phyloP scores from a whole-genome alignment of 2,329 filamentous ascomycete genomes.

The Alternaria sp. region DNA sequence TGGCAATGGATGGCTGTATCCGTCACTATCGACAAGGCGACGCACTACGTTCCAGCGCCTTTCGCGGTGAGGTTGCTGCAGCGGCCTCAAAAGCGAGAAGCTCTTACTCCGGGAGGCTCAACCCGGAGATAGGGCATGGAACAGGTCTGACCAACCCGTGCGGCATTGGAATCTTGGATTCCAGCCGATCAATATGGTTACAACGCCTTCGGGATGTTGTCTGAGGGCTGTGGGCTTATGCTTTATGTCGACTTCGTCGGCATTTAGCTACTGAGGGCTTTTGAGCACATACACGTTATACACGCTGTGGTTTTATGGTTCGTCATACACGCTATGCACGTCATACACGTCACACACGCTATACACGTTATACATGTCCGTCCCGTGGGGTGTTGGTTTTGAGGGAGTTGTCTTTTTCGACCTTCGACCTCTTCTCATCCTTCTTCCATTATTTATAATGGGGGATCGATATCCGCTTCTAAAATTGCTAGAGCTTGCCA shows the following conservation, averaged over 20 bases:
- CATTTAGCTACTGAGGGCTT: constrained; percentile 9
- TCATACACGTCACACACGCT: neutral
- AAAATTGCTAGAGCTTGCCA: constrained; percentile 52
- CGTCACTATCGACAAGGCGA: neutral
- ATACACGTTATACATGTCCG: constrained; percentile 9
- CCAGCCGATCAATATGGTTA: constrained; percentile 1
- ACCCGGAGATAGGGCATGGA: constrained; percentile 8
- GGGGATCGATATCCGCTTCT: constrained; percentile 37
- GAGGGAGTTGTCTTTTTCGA: neutral
- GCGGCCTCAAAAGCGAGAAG: neutral
- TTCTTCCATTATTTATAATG: neutral
- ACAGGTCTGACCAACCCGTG: constrained; percentile 22
- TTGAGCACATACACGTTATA: constrained; percentile 3
- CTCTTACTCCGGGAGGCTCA: neutral
- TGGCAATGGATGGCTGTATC: neutral
- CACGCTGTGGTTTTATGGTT: neutral
- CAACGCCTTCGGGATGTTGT: constrained; percentile 6
- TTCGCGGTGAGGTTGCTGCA: neutral
- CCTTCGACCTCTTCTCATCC: constrained; percentile 4
- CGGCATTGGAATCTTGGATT: neutral
- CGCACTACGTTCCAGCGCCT: constrained; percentile 2
- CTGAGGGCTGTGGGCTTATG: neutral
- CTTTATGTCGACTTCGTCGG: constrained; percentile 1
- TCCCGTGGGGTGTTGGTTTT: neutral
- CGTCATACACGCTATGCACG: neutral